These are phyloP conservation scores for Magnusiomyces ingens DNA, from an alignment of 1,139 yeast species.

Conservation along the genomic window DNA sequence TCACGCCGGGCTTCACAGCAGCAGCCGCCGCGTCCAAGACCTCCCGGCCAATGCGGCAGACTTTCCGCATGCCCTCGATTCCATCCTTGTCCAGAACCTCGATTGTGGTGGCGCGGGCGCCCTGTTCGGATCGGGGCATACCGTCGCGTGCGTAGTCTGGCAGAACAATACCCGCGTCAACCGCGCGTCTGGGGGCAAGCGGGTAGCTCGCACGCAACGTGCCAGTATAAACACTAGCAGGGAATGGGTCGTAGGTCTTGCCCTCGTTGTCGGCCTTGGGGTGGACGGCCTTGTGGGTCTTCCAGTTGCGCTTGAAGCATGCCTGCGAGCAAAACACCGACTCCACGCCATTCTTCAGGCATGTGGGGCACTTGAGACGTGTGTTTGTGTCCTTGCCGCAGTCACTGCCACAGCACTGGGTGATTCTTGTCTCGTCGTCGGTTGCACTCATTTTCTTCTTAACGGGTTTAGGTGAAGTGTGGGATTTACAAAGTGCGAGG, in stretches of 20 bases:
- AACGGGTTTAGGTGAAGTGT: background rate
- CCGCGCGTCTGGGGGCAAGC: conserved; percentile 56
- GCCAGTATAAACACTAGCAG: conserved; percentile 69
- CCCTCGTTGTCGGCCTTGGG: conserved; percentile 33
- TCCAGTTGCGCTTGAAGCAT: conserved; percentile 79
- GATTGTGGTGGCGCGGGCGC: conserved; percentile 59
- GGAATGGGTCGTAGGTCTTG: conserved; percentile 76
- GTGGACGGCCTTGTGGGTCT: conserved; percentile 47
- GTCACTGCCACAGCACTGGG: conserved; percentile 59
- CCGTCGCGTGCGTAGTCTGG: conserved; percentile 90
- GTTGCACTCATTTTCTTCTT: background rate
- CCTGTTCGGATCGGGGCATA: conserved; percentile 69
- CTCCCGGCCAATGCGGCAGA: conserved; percentile 74
- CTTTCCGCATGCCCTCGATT: conserved; percentile 65
- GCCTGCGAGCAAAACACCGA: conserved; percentile 73
- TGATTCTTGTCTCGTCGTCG: background rate
- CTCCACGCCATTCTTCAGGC: conserved; percentile 63
- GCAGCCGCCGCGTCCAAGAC: conserved; percentile 83
- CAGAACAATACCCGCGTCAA: conserved; percentile 62
- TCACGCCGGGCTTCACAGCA: conserved; percentile 75
- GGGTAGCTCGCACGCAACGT: conserved; percentile 75
- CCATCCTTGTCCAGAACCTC: conserved; percentile 57
- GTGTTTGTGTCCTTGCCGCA: conserved; percentile 81
- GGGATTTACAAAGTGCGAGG: background rate
- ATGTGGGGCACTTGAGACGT: conserved; percentile 80